phyloP scores from a whole-genome alignment of 768 basidiomycete species.

The Pilatotrama ljubarskyi region DNA sequence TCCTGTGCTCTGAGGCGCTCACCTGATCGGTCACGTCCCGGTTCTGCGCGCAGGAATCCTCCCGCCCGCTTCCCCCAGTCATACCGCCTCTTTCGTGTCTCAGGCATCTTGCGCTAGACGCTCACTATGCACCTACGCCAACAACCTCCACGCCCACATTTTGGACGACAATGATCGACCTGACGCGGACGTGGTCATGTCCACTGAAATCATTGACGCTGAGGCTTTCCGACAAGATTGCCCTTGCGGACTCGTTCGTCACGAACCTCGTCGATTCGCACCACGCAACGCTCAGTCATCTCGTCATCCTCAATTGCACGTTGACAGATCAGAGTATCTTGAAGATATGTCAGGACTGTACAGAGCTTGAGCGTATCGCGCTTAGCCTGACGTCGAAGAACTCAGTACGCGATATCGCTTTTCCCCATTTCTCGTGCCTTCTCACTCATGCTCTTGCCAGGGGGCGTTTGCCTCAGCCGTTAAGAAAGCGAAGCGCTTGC shows the following conservation, averaged over 20 bases:
- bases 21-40: neutral
- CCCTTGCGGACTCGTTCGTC: slow-evolving; percentile 42
- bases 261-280: slow-evolving; percentile 44
- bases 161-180: slow-evolving; percentile 33
- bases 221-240: slow-evolving; percentile 45
- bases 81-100: slow-evolving; percentile 43
- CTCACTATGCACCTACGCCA: slow-evolving; percentile 35
- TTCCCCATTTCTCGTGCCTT: slow-evolving; percentile 20
- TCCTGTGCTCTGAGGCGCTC: slow-evolving; percentile 1
- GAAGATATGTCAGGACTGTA: slow-evolving; percentile 44
- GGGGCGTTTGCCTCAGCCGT: slow-evolving; percentile 40
- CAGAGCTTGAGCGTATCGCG: slow-evolving; percentile 49
- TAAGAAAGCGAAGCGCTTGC: slow-evolving; percentile 38
- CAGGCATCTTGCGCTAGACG: slow-evolving; percentile 54
- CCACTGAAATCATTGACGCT: slow-evolving; percentile 40
- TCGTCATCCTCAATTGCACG: slow-evolving; percentile 50
- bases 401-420: slow-evolving; percentile 24
- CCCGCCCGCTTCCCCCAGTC: slow-evolving; percentile 25
- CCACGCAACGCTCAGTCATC: slow-evolving; percentile 40
- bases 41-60: slow-evolving; percentile 36
- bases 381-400: slow-evolving; percentile 54
- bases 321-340: slow-evolving; percentile 41
- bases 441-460: slow-evolving; percentile 7
- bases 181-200: slow-evolving; percentile 35
- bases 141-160: slow-evolving; percentile 26